A percentile compares a stretch with the other conserved stretches of the same genome.
phyloP scores from a whole-genome alignment of 371 early-diverging fungal species.

The Funneliformis caledonium region DNA sequence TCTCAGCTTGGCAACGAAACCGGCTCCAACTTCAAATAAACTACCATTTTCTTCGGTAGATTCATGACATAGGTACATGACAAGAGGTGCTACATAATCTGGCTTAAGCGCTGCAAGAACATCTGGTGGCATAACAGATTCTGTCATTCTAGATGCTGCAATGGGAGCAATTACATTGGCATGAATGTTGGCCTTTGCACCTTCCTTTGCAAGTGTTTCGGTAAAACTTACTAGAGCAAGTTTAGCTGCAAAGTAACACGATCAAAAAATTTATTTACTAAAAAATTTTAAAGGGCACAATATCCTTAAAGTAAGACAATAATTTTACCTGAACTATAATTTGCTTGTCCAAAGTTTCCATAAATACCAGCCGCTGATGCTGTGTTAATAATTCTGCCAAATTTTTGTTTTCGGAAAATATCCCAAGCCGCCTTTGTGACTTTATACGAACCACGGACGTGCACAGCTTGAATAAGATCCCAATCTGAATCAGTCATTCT shows the following conservation, averaged over 20 bases:
- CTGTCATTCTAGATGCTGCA: constrained; percentile 98
- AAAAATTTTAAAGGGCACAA: background rate
- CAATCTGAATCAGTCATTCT: constrained; percentile 96
- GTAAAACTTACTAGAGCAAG: constrained; percentile 91
- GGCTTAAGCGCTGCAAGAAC: constrained; percentile 93
- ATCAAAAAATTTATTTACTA: constrained; percentile 1
- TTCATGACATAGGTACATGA: constrained; percentile 92
- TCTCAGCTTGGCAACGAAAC: constrained; percentile 91
- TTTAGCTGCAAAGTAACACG: constrained; percentile 69
- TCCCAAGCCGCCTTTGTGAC: constrained; percentile 98
- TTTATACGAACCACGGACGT: constrained; percentile 94
- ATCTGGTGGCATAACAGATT: constrained; percentile 94
- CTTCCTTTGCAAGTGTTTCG: constrained; percentile 92
- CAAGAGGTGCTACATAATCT: constrained; percentile 95
- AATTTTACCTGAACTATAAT: constrained; percentile 76
- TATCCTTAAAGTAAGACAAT: background rate
- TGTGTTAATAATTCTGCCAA: constrained; percentile 75
- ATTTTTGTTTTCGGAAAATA: constrained; percentile 93
- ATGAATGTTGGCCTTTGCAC: constrained; percentile 90
- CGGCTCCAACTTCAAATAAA: constrained; percentile 94
- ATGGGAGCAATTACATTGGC: constrained; percentile 96
- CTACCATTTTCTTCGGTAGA: constrained; percentile 83
- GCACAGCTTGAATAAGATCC: constrained; percentile 92
- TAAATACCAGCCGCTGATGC: constrained; percentile 97
- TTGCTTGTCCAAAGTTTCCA: constrained; percentile 99